Evolutionary conservation across 345 rosid genomes (phyloP), one percentile per base, ranked within the genome.

Genomic region (Turritis glabra): DNA sequence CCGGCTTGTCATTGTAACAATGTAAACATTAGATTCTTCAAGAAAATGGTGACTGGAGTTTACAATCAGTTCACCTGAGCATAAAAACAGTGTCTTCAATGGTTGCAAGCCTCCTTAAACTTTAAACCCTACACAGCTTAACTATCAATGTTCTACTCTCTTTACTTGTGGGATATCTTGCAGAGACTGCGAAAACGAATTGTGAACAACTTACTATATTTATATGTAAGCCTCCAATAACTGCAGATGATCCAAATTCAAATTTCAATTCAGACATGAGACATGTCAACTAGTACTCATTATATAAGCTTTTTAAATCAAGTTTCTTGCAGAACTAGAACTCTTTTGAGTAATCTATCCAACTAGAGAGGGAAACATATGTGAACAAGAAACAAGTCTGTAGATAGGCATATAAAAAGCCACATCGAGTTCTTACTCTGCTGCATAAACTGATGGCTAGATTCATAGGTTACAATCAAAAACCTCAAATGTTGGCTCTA

Each of bases 401-500:
- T 48, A 21, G 15, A 51, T 5, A 11, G 29, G 56, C 60, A 60
- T 63, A 77, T 64, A 77, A 47, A 77, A 37, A 11, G 59, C 29
- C 55, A 19, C 9, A 11, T 6, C 29, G 41, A 71, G 48, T 44
- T 12, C 59, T 54, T 15, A 44, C n/a, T 57, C 25, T 65, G 54
- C 51, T 37, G 18, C 50, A 57, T 4, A 47, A 56, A 57, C 38
- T 8, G 27, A 10, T 40, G 14, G 37, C 41, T 52, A 53, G 32
- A 27, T 29, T 47, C 72, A 77, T 77, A 76, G 68, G 18, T 65
- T 71, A 56, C 68, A 29, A 71, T 56, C 61, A 71, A 64, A 71
- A 48, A 47, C 62, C 3, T 48, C 55, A 57, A 23, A 57, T 21
- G 40, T 25, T 71, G 47, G 23, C 61, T 64, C 63, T 64, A 40